Percentiles rank a stretch among this genome's conserved stretches.
These are phyloP conservation scores for Neoscytalidium dimidiatum DNA, from an alignment of 2,329 filamentous ascomycete genomes.

Conservation along the genomic window DNA sequence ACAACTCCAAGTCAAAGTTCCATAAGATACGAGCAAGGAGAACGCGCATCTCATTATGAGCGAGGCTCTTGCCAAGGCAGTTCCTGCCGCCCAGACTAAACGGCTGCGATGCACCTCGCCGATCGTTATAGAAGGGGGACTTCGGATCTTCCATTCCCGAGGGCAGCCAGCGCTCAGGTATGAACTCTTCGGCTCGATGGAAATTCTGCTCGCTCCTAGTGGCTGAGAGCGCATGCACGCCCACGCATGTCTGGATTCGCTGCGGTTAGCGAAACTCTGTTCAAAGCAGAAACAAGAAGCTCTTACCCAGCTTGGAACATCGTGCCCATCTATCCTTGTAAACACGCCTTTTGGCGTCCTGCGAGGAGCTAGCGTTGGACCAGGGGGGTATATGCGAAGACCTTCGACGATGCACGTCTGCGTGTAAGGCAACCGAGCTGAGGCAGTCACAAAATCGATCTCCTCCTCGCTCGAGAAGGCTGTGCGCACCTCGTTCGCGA, in stretches of 20 bases:
- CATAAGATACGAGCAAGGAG: conserved; percentile 43
- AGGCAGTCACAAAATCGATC: conserved; percentile 8
- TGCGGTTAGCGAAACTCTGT: conserved; percentile 30
- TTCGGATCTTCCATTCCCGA: conserved; percentile 25
- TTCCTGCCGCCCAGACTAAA: conserved; percentile 47
- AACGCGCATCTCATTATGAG: conserved; percentile 39
- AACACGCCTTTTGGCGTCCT: conserved; percentile 32
- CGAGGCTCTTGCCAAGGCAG: conserved; percentile 40
- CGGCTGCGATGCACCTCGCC: conserved; percentile 41
- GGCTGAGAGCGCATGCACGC: conserved; percentile 25
- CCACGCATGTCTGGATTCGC: conserved; percentile 30
- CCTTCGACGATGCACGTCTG: conserved; percentile 41
- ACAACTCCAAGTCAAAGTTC: conserved; percentile 41
- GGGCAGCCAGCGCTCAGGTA: conserved; percentile 36
- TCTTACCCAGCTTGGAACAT: background rate
- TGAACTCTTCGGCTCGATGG: conserved; percentile 23
- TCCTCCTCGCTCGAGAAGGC: background rate
- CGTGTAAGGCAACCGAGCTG: background rate
- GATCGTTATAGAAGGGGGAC: conserved; percentile 26
- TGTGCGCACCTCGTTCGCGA: background rate
- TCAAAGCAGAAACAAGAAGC: background rate
- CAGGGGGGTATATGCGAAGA: conserved; percentile 47
- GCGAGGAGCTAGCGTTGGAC: conserved; percentile 37
- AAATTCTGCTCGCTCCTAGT: conserved; percentile 31
- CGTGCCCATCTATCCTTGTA: background rate